Percentiles rank a stretch among this genome's conserved stretches.
phyloP scores from a whole-genome alignment of 1,284 basidiomycete species.

The Ustilago sp. region DNA sequence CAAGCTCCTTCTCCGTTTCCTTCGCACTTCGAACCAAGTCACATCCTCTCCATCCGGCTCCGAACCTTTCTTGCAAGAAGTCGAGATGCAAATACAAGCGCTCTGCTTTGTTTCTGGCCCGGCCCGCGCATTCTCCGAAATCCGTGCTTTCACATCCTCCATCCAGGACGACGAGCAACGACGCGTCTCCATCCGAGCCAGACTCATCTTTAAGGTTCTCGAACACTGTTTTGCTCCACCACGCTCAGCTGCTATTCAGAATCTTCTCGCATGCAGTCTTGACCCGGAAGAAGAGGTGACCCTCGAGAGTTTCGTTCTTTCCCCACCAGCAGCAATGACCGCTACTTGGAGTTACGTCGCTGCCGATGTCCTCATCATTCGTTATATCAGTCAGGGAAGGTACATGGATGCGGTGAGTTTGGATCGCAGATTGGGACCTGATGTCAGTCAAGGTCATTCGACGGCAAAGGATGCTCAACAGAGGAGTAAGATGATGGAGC shows the following conservation, averaged over 20 bases:
- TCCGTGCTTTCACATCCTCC: conserved; percentile 32
- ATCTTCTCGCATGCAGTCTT: conserved; percentile 51
- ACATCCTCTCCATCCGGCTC: conserved; percentile 35
- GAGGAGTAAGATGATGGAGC: conserved; percentile 50
- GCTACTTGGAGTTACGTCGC: conserved; percentile 53
- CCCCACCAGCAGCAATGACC: conserved; percentile 43
- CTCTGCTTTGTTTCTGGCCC: conserved; percentile 48
- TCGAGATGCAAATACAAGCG: conserved; percentile 48
- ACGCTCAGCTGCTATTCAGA: conserved; percentile 46
- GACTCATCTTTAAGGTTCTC: conserved; percentile 50
- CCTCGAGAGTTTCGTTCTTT: conserved; percentile 49
- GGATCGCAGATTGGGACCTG: conserved; percentile 52
- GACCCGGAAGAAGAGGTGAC: conserved; percentile 42
- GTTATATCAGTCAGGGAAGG: conserved; percentile 56
- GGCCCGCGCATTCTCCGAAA: conserved; percentile 30
- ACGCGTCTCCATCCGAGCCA: conserved; percentile 34
- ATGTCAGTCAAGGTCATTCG: conserved; percentile 48
- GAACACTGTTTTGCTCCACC: conserved; percentile 59
- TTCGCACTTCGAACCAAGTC: conserved; percentile 43
- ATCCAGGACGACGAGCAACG: conserved; percentile 42
- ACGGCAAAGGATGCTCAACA: conserved; percentile 32
- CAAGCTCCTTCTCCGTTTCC: conserved; percentile 47
- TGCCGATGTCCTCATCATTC: conserved; percentile 58
- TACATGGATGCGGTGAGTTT: conserved; percentile 63
- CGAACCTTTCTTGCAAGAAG: conserved; percentile 35